These are phyloP conservation scores for Hypoxylon fuscum DNA, from an alignment of 495 filamentous ascomycete species.

Conservation along the genomic window DNA sequence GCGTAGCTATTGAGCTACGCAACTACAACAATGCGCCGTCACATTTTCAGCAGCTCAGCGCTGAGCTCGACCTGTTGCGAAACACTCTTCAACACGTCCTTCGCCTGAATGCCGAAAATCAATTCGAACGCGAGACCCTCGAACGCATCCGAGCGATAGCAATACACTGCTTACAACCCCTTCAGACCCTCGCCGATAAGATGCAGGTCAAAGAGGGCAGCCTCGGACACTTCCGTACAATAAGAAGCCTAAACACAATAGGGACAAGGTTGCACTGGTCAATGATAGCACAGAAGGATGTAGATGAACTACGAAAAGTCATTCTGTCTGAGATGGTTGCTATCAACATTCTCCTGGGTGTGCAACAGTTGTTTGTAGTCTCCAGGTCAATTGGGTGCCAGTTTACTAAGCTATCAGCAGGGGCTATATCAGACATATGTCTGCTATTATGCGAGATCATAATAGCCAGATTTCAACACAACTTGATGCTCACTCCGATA, in stretches of 20 bases:
- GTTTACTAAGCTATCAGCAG: no score
- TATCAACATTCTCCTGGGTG: constrained; percentile 30
- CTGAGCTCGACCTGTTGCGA: constrained; percentile 19
- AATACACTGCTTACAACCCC: constrained; percentile 10
- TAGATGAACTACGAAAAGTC: constrained; percentile 20
- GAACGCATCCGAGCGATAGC: constrained; percentile 14
- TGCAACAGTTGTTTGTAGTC: constrained; percentile 13
- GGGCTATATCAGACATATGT: no score
- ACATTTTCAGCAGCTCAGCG: constrained; percentile 30
- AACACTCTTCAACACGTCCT: constrained; percentile 11
- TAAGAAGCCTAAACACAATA: constrained; percentile 16
- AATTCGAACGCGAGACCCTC: constrained; percentile 7
- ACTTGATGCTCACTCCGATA: neutral
- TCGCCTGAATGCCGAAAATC: constrained; percentile 6
- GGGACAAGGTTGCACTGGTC: constrained; percentile 30
- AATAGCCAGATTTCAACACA: no score
- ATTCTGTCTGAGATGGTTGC: constrained; percentile 26
- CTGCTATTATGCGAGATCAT: no score
- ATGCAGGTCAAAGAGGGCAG: constrained; percentile 20
- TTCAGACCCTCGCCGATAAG: constrained; percentile 19
- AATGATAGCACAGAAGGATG: constrained; percentile 27
- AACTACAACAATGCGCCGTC: constrained; percentile 26
- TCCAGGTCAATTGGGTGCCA: no score
- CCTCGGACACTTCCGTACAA: constrained; percentile 19
- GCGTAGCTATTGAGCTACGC: constrained; percentile 21